A percentile compares a stretch with the other conserved stretches of the same genome.
Evolutionary conservation across 495 filamentous ascomycete species (phyloP).

Genomic region (Penicillium salamii): DNA sequence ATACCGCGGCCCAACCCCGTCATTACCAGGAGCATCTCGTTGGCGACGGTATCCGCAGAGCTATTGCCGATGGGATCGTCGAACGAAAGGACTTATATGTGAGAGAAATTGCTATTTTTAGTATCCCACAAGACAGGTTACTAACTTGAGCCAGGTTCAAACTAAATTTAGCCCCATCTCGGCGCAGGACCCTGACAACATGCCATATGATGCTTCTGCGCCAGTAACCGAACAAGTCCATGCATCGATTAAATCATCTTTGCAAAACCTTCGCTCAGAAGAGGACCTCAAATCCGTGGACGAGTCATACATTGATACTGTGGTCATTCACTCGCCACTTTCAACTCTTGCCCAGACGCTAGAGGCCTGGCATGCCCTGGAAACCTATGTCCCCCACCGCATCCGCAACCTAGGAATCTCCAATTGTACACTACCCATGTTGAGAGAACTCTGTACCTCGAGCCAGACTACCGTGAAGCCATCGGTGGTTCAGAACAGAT

Average conservation of each 20-base stretch:
- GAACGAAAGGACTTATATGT: conserved; percentile 61
- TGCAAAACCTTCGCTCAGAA: conserved; percentile 56
- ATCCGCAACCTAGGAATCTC: conserved; percentile 72
- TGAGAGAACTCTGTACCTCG: conserved; percentile 48
- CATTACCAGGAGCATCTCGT: conserved; percentile 78
- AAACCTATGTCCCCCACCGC: conserved; percentile 59
- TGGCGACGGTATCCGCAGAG: conserved; percentile 59
- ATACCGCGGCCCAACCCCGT: conserved; percentile 75
- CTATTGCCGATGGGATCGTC: conserved; percentile 55
- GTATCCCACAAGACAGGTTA: background rate
- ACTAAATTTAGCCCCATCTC: conserved; percentile 71
- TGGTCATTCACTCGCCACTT: conserved; percentile 71
- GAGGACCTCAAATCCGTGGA: conserved; percentile 27
- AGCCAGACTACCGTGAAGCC: conserved; percentile 48
- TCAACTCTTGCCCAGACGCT: conserved; percentile 55
- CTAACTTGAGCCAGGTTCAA: conserved; percentile 57
- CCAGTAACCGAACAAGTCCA: conserved; percentile 60
- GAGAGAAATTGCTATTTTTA: conserved; percentile 17
- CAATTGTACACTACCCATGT: conserved; percentile 56
- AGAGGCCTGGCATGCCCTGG: conserved; percentile 61
- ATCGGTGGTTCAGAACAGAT: conserved; percentile 73
- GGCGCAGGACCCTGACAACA: conserved; percentile 56
- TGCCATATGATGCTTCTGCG: conserved; percentile 56
- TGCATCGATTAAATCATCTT: conserved; percentile 62
- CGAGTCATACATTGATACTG: conserved; percentile 64